Base-by-base conservation (phyloP, 2,329 filamentous ascomycete species). In the Amauroascus niger region DNA sequence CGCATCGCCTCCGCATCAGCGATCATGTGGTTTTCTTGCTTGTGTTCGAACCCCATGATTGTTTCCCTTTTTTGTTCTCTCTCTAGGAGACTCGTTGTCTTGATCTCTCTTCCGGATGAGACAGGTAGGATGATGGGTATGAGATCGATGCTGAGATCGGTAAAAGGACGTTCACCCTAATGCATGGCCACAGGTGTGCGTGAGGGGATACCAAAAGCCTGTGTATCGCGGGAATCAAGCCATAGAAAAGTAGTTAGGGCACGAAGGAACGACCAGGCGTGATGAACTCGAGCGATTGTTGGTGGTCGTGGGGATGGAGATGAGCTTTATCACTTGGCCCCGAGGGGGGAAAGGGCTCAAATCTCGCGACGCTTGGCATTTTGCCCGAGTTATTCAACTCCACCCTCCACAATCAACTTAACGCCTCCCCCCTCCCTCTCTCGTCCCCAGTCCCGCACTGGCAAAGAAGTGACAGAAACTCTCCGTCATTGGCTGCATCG, bases 1-100 rank as follows among this genome's bases (percentile, higher is more conserved):
- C 46, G 44, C 52, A 54, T 54, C 8, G 44, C 44, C 37, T 54
- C 46, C 24, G 52, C 35, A 35, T 43, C 52, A 6, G 46, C 52
- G 39, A 54, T 50, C 11, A 54, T 54, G n/a, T 43, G 24, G 33
- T 44, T 43, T 24, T 44, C 51, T n/a, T 24, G 16, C 51, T 49
- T 53, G 43, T 53, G 35, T 14, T 48, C 35, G 9, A 6, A 18
- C 22, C 33, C 45, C 45, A 48, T 48, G 7, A 30, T n/a, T 52
- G 16, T n/a, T n/a, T n/a, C n/a, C n/a, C 16, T 8, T 49, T 28
- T 13, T 18, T 40, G 13, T 28, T 20, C 26, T 40, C 37, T 20
- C 24, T n/a, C n/a, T n/a, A n/a, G 22, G 14, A 8, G 8, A 4
- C 5, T 16, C 7, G 24, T 4, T 30, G 3, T 16, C 13, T 22